Evolutionary conservation across 306 rosid genomes (phyloP), one percentile per base, ranked within the genome.

Genomic region (Clitoria ternatea): DNA sequence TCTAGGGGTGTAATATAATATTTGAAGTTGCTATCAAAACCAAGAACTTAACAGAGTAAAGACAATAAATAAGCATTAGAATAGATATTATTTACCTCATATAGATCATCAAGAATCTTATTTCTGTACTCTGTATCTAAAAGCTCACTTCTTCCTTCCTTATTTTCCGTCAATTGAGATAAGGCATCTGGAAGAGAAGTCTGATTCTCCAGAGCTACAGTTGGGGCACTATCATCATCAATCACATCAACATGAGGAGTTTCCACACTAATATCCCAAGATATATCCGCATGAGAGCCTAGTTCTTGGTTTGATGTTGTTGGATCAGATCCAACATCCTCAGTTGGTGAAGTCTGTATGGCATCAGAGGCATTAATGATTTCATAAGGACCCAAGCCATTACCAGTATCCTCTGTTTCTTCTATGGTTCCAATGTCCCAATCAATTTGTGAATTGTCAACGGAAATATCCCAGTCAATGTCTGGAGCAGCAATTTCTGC

Each of bases 351-450:
- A 71, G 67, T 61, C 79, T 74, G 93, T 32, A 77, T 56, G 69
- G 66, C 62, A 50, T 89, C 96, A 67, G 84, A 83, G 36, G 96
- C 93, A 74, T 86, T 89, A 32, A 93, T 88, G 73, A 93, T 90
- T 79, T 93, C 98, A 42, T 88, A 93, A 27, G 96, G 96, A 78
- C 98, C 98, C 85, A 92, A 82, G 63, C 92, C 96, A 80, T 86
- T 88, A 50, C 88, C 86, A 40, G 79, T 54, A 52, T 93, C 98
- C 18, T 85, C 93, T 1, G 84, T 84, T 80, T 90, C 97, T 79
- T 92, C 98, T 53, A 83, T 61, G 0, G 80, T 83, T 67, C 93
- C 98, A 66, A 90, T 88, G 77, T 92, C 91, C 98, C 97, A 92
- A 79, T 90, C 96, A 62, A 92, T 88, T 82, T 88, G 96, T 75